Base-by-base conservation (phyloP, 768 basidiomycete genomes). In the Tulasnella sp. region DNA sequence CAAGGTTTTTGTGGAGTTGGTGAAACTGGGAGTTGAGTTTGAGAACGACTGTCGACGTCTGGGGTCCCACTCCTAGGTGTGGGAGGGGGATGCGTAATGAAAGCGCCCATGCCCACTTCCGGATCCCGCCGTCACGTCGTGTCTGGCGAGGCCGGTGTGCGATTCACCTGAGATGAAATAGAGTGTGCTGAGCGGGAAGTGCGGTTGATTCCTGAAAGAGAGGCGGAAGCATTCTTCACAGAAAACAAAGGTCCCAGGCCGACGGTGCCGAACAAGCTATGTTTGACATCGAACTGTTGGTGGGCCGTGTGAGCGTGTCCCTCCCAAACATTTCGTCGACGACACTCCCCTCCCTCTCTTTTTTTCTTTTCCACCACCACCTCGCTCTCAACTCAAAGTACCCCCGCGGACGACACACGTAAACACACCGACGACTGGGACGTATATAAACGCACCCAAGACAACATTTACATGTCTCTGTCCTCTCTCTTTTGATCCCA, bases 391-490 rank as follows among this genome's bases (percentile, higher is more conserved):
- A 58, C 54, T 58, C 54, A 58, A 58, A 12, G 54, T 29, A 34
- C 58, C 58, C 31, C 58, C 58, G 58, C 58, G 58, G 29, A 14
- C 31, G 29, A 34, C 49, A 17, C 9, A 64, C 58, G 58, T 64
- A 64, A 64, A 64, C 29, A 8, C 58, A 64, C 31, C 9, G 58
- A 5, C 58, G 29, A 64, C 58, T 64, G 58, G 58, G 58, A 64
- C 58, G 58, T 64, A 64, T 64, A 64, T 64, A 64, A 64, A 64
- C 58, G 58, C 58, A 64, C 58, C 11, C 58, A 64, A 64, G 58
- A 64, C 58, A 64, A 9, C 58, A 64, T 64, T 64, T 34, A 14
- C 17, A 34, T 34, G 58, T 64, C 31, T 64, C 58, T 31, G 3
- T 14, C 58, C 14, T 25, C 58, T 64, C 58, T 29, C 25, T 25